Evolutionary conservation across 805 yeast genomes (phyloP), one percentile per base, ranked within the genome.

Genomic region (Ogataea haglerorum): DNA sequence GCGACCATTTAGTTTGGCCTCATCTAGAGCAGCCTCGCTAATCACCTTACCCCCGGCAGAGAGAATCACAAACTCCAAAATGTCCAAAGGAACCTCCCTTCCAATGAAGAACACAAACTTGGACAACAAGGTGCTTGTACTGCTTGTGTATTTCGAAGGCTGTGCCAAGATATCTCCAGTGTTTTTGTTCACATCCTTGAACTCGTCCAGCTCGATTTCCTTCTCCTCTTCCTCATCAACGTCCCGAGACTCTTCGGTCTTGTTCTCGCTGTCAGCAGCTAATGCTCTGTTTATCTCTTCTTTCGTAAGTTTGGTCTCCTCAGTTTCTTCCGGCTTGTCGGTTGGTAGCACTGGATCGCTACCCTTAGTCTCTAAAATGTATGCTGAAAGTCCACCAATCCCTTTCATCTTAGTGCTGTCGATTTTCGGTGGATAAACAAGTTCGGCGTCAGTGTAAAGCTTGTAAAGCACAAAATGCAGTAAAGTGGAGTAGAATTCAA

Each of bases 11-110:
- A 66, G 53, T 45, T 66, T 64, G 43, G 83, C 65, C 63, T 84
- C 93, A 61, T 91, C 97, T 43, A 89, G 63, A 2, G 93, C 84
- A 43, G 93, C 76, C 66, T 93, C 99, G 56, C 95, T 82, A 34
- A 90, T 76, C 25, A 88, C 73, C 45, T 74, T 71, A 38, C 97
- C 98, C 46, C 97, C 97, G 56, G 84, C 80, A 1, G 96, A 78
- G 42, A 89, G 69, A 44, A 90, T 80, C 49, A 89, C 73, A 61
- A 93, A 86, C 68, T 93, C 98, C 50, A 91, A 69, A 51, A 89
- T 78, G 54, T 93, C 98, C 47, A 90, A 70, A 18, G 98, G 87
- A 29, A 93, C 98, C 69, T 93, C 99, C 65, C 99, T 85, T 40
- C 97, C 96, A 43, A 93, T 77, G 60, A 68, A 93, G 64, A 93